phyloP scores from a whole-genome alignment of 2,329 filamentous ascomycete genomes.

The Periconia sp. region DNA sequence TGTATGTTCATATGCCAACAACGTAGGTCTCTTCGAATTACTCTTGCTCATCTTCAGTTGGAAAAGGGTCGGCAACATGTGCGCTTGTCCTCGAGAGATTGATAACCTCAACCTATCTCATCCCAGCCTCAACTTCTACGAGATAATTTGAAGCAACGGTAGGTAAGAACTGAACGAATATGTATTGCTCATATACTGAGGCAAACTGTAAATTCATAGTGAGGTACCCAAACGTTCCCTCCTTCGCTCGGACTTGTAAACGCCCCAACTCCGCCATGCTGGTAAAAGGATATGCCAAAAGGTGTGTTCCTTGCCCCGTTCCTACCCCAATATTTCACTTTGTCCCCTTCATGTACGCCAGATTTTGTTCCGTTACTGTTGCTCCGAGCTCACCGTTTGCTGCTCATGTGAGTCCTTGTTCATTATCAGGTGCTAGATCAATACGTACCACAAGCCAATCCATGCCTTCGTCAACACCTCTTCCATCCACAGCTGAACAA shows the following conservation, averaged over 20 bases:
- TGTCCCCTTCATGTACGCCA: conserved; percentile 1
- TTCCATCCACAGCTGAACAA: conserved; percentile 93
- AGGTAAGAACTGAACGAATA: too few relatives aligned
- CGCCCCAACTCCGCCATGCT: conserved; percentile 22
- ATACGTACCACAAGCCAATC: conserved; percentile 89
- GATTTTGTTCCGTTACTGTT: conserved; percentile 3
- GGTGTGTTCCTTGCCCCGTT: conserved; percentile 2
- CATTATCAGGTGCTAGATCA: neutral
- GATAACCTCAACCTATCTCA: too few relatives aligned
- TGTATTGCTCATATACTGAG: too few relatives aligned
- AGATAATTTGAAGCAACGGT: too few relatives aligned
- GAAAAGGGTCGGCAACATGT: too few relatives aligned
- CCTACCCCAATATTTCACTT: neutral
- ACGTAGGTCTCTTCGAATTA: too few relatives aligned
- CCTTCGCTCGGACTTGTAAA: conserved; percentile 11
- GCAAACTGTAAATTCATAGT: too few relatives aligned
- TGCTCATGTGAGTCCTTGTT: conserved; percentile 9
- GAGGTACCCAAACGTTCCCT: too few relatives aligned
- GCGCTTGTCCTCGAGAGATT: too few relatives aligned
- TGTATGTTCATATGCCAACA: too few relatives aligned
- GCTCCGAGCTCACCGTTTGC: conserved; percentile 26
- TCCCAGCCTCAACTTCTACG: too few relatives aligned
- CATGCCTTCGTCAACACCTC: conserved; percentile 96
- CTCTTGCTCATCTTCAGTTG: too few relatives aligned
- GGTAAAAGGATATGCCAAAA: conserved; percentile 10